phyloP scores from a whole-genome alignment of 1,284 basidiomycete genomes.

The Tetrapyrgos nigripes region DNA sequence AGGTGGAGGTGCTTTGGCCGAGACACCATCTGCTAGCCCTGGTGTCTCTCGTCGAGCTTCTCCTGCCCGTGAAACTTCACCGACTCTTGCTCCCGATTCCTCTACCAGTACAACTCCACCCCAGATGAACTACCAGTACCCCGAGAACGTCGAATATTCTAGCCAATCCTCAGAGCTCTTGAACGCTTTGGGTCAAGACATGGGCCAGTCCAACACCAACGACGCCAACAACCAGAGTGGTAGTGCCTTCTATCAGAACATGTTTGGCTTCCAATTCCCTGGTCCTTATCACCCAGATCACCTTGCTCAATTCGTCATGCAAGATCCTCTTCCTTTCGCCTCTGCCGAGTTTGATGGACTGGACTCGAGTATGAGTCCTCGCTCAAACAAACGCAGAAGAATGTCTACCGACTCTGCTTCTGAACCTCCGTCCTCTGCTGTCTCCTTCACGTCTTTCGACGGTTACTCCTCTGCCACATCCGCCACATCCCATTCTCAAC shows the following conservation, averaged over 20 bases:
- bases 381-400: constrained; percentile 67
- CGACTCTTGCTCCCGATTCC: constrained; percentile 69
- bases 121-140: constrained; percentile 52
- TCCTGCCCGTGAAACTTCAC: constrained; percentile 63
- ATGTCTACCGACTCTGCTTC: constrained; percentile 77
- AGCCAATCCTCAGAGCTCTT: constrained; percentile 62
- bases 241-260: constrained; percentile 17
- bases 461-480: constrained; percentile 52
- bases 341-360: constrained; percentile 36
- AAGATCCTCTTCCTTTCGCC: constrained; percentile 57
- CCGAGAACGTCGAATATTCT: constrained; percentile 45
- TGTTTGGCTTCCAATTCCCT: constrained; percentile 54
- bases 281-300: constrained; percentile 79
- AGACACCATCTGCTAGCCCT: constrained; percentile 74
- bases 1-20: constrained; percentile 43
- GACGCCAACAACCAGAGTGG: constrained; percentile 6
- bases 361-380: constrained; percentile 42
- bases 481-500: constrained; percentile 48
- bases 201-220: constrained; percentile 31
- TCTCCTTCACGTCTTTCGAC: constrained; percentile 58
- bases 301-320: constrained; percentile 55
- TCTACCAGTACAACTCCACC: constrained; percentile 42
- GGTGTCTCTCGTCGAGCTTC: constrained; percentile 76
- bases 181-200: constrained; percentile 61
- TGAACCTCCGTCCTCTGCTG: constrained; percentile 66